Base-by-base conservation (phyloP, 176 grass and related monocot species). In the Alloteropsis semialata region DNA sequence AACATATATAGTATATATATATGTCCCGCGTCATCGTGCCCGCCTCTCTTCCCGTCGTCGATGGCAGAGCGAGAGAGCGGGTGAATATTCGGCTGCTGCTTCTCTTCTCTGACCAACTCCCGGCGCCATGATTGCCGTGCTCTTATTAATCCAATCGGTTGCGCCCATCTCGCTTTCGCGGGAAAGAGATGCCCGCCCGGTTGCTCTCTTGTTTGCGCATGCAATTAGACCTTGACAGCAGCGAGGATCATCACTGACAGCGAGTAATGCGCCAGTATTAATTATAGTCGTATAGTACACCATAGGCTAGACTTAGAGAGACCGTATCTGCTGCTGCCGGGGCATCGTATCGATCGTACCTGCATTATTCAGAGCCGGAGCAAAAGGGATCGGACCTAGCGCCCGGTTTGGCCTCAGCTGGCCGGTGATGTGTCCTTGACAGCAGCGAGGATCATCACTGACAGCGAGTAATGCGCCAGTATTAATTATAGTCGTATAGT, bases 111-210 rank as follows among this genome's bases (percentile, higher is more conserved):
- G 79, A 72, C 79, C 84, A 69, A 65, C 65, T 49, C 69, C 78
- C 45, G 43, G 43, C 27, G 9, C 69, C 58, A 70, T 59, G 45
- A 76, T 72, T 84, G 21, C 19, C 25, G 7, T 1, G 85, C 77
- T 69, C 77, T 69, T 62, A 51, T 87, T 87, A 34, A 58, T 84
- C 76, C 69, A 82, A 50, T 79, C 69, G 75, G 75, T 3, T 32
- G 81, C 58, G 57, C 55, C 39, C 70, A 27, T 37, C 77, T 85
- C 77, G 77, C 87, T 85, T 85, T 89, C 82, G 53, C 19, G 0
- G 16, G 24, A 76, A 59, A 75, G 72, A 68, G 69, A 85, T 74
- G 67, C 69, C 14, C 45, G 8, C 32, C 12, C 8, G 15, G 10
- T 42, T 42, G 43, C 69, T 5, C 14, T 19, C 9, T 45, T 61